phyloP scores from a whole-genome alignment of 257 asterid species.

The Solanum megistacrolobum region DNA sequence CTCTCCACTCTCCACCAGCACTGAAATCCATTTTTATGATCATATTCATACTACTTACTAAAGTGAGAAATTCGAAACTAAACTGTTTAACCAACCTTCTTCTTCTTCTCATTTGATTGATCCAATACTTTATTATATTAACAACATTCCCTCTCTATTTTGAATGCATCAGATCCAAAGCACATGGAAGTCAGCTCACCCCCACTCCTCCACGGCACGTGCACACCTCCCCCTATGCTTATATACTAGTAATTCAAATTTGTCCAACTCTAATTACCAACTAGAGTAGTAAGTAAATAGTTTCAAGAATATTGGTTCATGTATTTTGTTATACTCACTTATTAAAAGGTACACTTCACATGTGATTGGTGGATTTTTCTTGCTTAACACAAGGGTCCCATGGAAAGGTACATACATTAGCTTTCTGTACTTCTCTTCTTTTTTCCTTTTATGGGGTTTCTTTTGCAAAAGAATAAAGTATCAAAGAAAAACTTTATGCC shows the following conservation, averaged over 20 bases:
- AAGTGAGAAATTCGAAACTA: neutral
- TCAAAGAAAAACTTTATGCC: neutral
- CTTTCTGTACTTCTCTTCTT: neutral
- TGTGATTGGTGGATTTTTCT: neutral
- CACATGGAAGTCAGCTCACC: slow-evolving; percentile 55
- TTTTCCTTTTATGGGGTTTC: neutral
- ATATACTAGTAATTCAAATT: neutral
- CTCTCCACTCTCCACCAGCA: neutral
- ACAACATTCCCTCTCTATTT: slow-evolving; percentile 22
- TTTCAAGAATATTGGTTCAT: neutral
- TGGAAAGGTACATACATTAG: neutral
- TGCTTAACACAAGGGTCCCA: neutral
- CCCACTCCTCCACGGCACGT: slow-evolving; percentile 66
- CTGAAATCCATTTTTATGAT: neutral
- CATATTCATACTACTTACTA: neutral
- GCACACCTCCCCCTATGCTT: slow-evolving; percentile 17
- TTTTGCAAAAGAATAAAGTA: neutral
- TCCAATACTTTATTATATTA: neutral
- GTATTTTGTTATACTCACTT: neutral
- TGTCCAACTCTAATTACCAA: neutral
- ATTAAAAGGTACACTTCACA: neutral
- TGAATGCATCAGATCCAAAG: slow-evolving; percentile 74
- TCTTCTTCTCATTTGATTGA: neutral
- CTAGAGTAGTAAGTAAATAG: neutral
- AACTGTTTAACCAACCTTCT: neutral